These are phyloP conservation scores for Metschnikowia kofuensis DNA, from an alignment of 805 yeast genomes.

Conservation along the genomic window DNA sequence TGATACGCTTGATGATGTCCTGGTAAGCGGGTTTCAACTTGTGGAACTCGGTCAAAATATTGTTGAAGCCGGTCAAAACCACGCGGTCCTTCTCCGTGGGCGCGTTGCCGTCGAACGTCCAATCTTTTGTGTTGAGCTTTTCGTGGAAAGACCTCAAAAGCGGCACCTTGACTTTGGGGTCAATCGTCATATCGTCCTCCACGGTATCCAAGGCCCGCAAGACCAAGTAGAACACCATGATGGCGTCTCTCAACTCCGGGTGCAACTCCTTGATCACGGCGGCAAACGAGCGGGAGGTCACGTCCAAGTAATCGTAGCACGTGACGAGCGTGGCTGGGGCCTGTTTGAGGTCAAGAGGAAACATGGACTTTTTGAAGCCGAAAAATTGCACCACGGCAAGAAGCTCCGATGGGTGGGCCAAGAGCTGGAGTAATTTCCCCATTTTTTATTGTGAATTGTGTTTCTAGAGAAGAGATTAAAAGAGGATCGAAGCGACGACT, in stretches of 20 bases:
- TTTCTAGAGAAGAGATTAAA: background rate
- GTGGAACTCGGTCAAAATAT: slow-evolving; percentile 68
- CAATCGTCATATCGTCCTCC: slow-evolving; percentile 92
- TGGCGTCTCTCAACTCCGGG: slow-evolving; percentile 80
- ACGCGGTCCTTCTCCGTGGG: slow-evolving; percentile 78
- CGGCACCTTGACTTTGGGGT: slow-evolving; percentile 68
- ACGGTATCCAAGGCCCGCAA: slow-evolving; percentile 91
- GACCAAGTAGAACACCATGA: slow-evolving; percentile 81
- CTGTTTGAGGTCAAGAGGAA: slow-evolving; percentile 43
- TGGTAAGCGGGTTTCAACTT: slow-evolving; percentile 71
- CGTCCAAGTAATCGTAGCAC: slow-evolving; percentile 65
- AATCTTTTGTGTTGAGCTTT: slow-evolving; percentile 60
- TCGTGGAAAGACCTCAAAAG: slow-evolving; percentile 65
- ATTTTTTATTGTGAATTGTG: slow-evolving; percentile 24
- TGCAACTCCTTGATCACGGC: slow-evolving; percentile 88
- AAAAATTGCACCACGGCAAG: slow-evolving; percentile 62
- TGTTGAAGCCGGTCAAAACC: slow-evolving; percentile 78
- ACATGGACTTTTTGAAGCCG: slow-evolving; percentile 49
- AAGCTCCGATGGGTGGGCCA: slow-evolving; percentile 70
- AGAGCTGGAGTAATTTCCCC: slow-evolving; percentile 60
- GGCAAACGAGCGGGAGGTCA: slow-evolving; percentile 89
- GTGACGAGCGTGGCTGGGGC: slow-evolving; percentile 36
- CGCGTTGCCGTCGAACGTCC: slow-evolving; percentile 77
- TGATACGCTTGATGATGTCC: slow-evolving; percentile 72
- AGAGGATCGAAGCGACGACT: background rate